These are phyloP conservation scores for Epichloe aotearoae DNA, from an alignment of 2,329 filamentous ascomycete species.

Conservation along the genomic window DNA sequence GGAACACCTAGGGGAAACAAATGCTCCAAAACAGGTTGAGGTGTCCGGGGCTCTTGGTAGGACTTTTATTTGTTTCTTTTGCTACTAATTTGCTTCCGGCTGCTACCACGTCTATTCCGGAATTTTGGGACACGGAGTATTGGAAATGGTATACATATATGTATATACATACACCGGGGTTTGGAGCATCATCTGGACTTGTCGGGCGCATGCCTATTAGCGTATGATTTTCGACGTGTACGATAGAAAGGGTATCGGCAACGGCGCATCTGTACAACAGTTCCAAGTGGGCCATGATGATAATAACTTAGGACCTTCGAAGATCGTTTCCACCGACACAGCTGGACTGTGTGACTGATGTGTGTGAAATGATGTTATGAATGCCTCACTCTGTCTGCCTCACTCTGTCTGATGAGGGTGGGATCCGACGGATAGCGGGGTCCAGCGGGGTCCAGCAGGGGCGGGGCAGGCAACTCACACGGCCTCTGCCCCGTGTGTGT, in stretches of 20 bases:
- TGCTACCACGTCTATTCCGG: not conserved
- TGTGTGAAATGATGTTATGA: not conserved
- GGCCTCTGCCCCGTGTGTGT: not conserved
- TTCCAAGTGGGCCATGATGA: not conserved
- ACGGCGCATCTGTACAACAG: constrained; percentile 2
- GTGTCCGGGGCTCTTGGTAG: not conserved
- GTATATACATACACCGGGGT: not conserved
- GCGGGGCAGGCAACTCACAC: not conserved
- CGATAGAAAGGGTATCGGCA: not conserved
- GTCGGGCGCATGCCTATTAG: not conserved
- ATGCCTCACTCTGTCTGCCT: too few species aligned
- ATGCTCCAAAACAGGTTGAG: not conserved
- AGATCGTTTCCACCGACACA: too few species aligned
- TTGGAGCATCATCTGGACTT: constrained; percentile 1
- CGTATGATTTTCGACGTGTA: constrained; percentile 2
- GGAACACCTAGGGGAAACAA: not conserved
- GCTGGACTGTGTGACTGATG: not conserved
- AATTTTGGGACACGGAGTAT: constrained; percentile 1
- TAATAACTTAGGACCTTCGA: not conserved
- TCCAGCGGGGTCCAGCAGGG: not conserved
- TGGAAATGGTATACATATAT: not conserved
- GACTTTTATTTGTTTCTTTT: not conserved
- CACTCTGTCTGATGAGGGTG: too few species aligned
- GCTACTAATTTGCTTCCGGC: not conserved
- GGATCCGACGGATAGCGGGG: not conserved